Evolutionary conservation across 495 filamentous ascomycete genomes (phyloP).

Genomic region (Achaetomiella virescens): DNA sequence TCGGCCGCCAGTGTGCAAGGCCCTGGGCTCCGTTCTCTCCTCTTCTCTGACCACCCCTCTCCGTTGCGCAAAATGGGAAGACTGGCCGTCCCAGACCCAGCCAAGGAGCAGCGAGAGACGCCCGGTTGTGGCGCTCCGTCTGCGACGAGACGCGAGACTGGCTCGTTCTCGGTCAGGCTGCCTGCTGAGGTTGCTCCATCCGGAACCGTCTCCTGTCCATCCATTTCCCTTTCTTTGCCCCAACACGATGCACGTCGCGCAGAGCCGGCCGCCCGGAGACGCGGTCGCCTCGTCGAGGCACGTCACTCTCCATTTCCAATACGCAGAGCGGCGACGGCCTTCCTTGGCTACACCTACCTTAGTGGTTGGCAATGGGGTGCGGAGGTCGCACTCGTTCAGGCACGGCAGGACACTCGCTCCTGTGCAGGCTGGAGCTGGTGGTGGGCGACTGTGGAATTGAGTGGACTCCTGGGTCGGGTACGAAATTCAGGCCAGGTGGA

Average conservation of each 20-base stretch:
- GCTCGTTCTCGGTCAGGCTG: neutral
- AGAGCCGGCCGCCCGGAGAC: neutral
- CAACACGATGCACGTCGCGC: constrained; percentile 2
- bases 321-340: neutral
- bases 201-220: neutral
- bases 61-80: constrained; percentile 24
- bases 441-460: constrained; percentile 26
- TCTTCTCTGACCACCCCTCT: constrained; percentile 6
- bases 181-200: neutral
- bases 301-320: neutral
- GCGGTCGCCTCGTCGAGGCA: constrained; percentile 1
- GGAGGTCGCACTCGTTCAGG: constrained; percentile 25
- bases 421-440: constrained; percentile 17
- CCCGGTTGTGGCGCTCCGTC: constrained; percentile 17
- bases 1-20: constrained; percentile 15
- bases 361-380: constrained; percentile 12
- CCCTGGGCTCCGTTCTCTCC: constrained; percentile 13
- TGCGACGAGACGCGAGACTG: constrained; percentile 14
- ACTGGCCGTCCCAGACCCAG: constrained; percentile 13
- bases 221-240: neutral
- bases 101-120: constrained; percentile 16
- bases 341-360: neutral
- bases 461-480: constrained; percentile 32
- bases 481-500: constrained; percentile 33
- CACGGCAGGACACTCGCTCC: constrained; percentile 17